Percentiles rank a stretch among this genome's conserved stretches.
Evolutionary conservation across 2,329 filamentous ascomycete species (phyloP).

Genomic region (Tolypocladium tropicale): DNA sequence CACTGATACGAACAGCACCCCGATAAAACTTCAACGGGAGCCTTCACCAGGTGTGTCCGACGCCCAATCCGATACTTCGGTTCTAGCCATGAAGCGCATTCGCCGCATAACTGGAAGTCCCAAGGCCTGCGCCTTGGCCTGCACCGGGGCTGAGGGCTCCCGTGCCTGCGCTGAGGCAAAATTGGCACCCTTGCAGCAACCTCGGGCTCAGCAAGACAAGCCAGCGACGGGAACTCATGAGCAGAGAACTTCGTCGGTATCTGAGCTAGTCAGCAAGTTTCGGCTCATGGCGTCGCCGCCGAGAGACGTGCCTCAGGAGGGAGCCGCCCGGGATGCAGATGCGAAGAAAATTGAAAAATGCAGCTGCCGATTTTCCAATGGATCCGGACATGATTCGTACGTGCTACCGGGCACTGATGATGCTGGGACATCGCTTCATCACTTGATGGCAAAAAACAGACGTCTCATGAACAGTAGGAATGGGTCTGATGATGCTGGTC

Average conservation of each 20-base stretch:
- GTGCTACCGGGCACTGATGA: neutral
- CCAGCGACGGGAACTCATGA: neutral
- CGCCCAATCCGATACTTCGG: neutral
- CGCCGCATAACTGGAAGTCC: neutral
- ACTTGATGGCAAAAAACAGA: neutral
- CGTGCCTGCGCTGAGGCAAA: neutral
- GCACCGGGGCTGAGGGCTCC: neutral
- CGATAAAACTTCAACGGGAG: neutral
- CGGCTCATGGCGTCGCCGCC: slow-evolving; percentile 9
- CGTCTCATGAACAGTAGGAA: neutral
- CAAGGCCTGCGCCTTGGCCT: slow-evolving; percentile 1
- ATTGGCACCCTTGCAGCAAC: neutral
- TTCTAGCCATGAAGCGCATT: neutral
- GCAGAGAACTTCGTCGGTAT: slow-evolving; percentile 11
- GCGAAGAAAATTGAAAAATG: slow-evolving; percentile 1
- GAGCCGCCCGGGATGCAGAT: neutral
- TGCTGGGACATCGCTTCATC: neutral
- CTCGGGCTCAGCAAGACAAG: neutral
- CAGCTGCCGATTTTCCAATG: slow-evolving; percentile 6
- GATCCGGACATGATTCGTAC: slow-evolving; percentile 1
- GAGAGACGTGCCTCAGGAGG: neutral
- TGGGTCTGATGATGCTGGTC: neutral
- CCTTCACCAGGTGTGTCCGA: neutral
- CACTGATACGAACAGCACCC: neutral
- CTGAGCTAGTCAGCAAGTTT: slow-evolving; percentile 14